Evolutionary conservation across 805 yeast species (phyloP).

Genomic region (Pichia sporocuriosa): DNA sequence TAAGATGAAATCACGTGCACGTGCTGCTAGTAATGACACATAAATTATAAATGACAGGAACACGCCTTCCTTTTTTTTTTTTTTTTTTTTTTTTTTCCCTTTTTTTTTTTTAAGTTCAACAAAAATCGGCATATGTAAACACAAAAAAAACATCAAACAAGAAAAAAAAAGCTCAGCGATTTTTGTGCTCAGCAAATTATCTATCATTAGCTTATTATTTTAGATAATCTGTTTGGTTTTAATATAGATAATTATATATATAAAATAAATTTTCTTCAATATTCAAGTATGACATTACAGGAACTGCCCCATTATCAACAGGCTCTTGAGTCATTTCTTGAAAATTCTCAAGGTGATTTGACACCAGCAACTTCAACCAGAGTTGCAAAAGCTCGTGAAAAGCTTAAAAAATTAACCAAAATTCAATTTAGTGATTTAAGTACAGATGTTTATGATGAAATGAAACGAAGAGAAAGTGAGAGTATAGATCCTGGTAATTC

Average conservation of each 20-base stretch:
- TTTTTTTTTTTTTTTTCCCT: too few species aligned
- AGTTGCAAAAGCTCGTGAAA: constrained; percentile 79
- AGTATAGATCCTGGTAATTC: constrained; percentile 42
- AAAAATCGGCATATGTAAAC: too few species aligned
- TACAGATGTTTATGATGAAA: constrained; percentile 92
- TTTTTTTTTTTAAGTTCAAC: neutral
- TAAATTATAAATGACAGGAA: neutral
- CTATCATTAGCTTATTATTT: too few species aligned
- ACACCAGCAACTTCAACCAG: constrained; percentile 44
- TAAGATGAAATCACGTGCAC: too few species aligned
- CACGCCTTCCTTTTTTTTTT: too few species aligned
- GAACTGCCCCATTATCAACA: constrained; percentile 12
- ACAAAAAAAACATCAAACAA: too few species aligned
- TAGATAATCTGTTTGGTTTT: too few species aligned
- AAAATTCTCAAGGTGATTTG: constrained; percentile 39
- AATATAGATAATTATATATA: too few species aligned
- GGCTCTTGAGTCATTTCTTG: constrained; percentile 45
- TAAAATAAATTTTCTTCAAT: too few species aligned
- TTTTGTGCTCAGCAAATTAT: neutral
- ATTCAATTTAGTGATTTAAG: constrained; percentile 85
- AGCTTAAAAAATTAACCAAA: constrained; percentile 69
- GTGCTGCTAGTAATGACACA: neutral
- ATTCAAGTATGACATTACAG: constrained; percentile 6
- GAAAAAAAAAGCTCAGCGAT: too few species aligned
- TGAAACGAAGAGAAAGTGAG: constrained; percentile 59